phyloP scores from a whole-genome alignment of 352 stramenopile genomes.

The Phytophthora hibernalis region DNA sequence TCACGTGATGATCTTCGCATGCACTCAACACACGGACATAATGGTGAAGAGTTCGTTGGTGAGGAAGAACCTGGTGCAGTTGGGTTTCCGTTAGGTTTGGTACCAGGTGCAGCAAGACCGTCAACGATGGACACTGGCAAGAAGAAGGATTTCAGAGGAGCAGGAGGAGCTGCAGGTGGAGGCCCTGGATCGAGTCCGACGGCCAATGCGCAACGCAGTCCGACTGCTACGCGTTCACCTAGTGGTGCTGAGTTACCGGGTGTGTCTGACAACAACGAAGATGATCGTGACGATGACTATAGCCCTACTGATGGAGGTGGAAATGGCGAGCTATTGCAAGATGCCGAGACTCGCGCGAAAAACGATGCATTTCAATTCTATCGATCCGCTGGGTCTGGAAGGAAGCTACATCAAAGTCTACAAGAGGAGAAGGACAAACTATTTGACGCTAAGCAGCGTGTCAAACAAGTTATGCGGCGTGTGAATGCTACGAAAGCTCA shows the following conservation, averaged over 20 bases:
- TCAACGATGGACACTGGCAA: constrained; percentile 71
- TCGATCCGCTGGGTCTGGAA: constrained; percentile 56
- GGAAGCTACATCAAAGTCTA: constrained; percentile 66
- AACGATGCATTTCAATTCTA: constrained; percentile 81
- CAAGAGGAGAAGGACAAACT: constrained; percentile 82
- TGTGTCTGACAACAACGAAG: constrained; percentile 37
- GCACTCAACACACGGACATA: constrained; percentile 20
- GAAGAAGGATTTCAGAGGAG: constrained; percentile 40
- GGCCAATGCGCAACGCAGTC: constrained; percentile 42
- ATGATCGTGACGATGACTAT: constrained; percentile 34
- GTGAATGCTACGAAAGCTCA: constrained; percentile 83
- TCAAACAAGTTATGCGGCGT: constrained; percentile 72
- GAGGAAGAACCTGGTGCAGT: constrained; percentile 62
- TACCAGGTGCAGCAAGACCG: constrained; percentile 57
- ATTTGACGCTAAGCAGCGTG: constrained; percentile 72
- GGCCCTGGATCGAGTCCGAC: constrained; percentile 7
- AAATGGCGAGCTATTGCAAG: constrained; percentile 19
- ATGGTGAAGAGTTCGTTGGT: constrained; percentile 53
- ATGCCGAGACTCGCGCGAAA: constrained; percentile 42
- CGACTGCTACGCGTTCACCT: constrained; percentile 37
- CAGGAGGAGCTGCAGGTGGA: not conserved
- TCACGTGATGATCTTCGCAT: constrained; percentile 52
- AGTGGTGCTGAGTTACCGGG: constrained; percentile 25
- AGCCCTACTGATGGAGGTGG: not conserved
- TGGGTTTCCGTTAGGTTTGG: constrained; percentile 69